A percentile compares a stretch with the other conserved stretches of the same genome.
phyloP scores from a whole-genome alignment of 2,329 filamentous ascomycete genomes.

The Cladophialophora carrionii region DNA sequence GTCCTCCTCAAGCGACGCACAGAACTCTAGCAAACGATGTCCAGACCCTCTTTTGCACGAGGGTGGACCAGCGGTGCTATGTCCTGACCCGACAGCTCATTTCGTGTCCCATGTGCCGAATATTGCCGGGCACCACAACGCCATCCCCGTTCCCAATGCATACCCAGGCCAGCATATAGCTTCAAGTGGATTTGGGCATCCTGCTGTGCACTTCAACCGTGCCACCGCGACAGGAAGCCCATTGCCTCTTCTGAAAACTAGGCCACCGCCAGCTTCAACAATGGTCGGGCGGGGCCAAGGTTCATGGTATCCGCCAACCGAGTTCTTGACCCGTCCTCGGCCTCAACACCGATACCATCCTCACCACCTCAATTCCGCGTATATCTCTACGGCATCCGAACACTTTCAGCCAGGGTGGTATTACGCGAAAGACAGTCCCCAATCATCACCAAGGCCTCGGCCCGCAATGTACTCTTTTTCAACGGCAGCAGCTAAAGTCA shows the following conservation, averaged over 20 bases:
- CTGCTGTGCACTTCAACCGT: slow-evolving; percentile 26
- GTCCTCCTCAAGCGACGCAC: slow-evolving; percentile 18
- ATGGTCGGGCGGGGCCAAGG: slow-evolving; percentile 18
- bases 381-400: slow-evolving; percentile 23
- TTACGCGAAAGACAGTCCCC: slow-evolving; percentile 28
- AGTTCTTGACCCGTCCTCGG: slow-evolving; percentile 3
- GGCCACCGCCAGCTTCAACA: slow-evolving; percentile 17
- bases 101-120: slow-evolving; percentile 11
- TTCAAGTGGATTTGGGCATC: slow-evolving; percentile 6
- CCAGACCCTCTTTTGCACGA: slow-evolving; percentile 34
- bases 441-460: slow-evolving; percentile 9
- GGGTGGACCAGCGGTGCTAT: slow-evolving; percentile 26
- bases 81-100: slow-evolving; percentile 35
- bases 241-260: slow-evolving; percentile 33
- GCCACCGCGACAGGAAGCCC: slow-evolving; percentile 38
- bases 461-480: slow-evolving; percentile 36
- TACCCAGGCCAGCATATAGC: slow-evolving; percentile 2
- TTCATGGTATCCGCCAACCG: slow-evolving; percentile 14
- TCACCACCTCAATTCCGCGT: slow-evolving; percentile 8
- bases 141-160: slow-evolving; percentile 7
- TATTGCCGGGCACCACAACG: not conserved
- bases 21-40: slow-evolving; percentile 16
- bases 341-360: slow-evolving; percentile 18
- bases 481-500: slow-evolving; percentile 37
- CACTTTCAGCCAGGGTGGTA: slow-evolving; percentile 39